These are phyloP conservation scores for Solanum hybrid DNA, from an alignment of 305 asterid species.

Conservation along the genomic window DNA sequence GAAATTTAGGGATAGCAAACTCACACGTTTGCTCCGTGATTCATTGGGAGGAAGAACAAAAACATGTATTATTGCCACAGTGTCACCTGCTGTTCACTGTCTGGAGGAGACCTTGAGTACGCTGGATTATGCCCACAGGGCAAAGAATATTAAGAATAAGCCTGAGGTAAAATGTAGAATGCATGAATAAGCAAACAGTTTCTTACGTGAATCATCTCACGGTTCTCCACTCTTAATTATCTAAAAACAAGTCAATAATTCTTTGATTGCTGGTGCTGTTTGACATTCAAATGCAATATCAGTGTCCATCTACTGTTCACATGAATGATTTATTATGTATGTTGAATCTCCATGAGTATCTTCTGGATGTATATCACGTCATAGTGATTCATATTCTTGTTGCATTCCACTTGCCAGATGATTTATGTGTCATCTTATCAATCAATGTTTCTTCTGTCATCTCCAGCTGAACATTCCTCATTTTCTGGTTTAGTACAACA, in stretches of 20 bases:
- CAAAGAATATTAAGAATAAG: constrained; percentile 72
- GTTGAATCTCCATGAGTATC: neutral
- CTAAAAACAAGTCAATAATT: neutral
- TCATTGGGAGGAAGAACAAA: constrained; percentile 91
- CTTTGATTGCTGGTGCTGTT: neutral
- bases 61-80: constrained; percentile 87
- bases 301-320: neutral
- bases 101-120: constrained; percentile 88
- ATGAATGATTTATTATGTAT: neutral
- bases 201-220: neutral
- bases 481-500: neutral
- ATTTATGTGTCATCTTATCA: neutral
- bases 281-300: neutral
- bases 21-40: constrained; percentile 82
- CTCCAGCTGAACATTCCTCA: neutral
- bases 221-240: neutral
- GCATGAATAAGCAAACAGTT: neutral
- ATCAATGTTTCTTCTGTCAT: neutral
- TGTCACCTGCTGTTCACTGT: constrained; percentile 89
- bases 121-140: constrained; percentile 80
- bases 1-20: constrained; percentile 72
- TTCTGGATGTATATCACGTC: neutral
- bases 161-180: constrained; percentile 55
- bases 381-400: neutral
- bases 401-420: neutral